phyloP scores from a whole-genome alignment of 2,329 filamentous ascomycete genomes.

The Zymoseptoria pseudotritici region DNA sequence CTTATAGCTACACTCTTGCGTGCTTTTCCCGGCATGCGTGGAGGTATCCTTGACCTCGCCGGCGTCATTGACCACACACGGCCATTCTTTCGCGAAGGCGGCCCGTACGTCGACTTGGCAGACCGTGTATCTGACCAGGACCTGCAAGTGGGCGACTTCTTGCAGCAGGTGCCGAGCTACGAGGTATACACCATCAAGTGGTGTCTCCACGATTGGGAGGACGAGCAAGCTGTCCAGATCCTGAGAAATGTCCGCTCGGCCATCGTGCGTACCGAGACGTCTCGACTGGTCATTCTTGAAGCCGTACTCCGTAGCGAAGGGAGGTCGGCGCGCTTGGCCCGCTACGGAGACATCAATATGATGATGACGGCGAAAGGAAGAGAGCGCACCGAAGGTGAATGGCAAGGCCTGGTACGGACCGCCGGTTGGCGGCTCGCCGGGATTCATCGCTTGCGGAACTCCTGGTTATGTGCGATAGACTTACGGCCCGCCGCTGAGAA shows the following conservation, averaged over 20 bases:
- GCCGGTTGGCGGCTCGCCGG: no score
- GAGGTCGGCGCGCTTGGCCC: not conserved
- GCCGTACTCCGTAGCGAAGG: not conserved
- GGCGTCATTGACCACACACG: not conserved
- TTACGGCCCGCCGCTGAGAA: no score
- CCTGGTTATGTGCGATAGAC: no score
- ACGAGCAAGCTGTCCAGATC: constrained; percentile 13
- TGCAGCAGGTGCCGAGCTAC: not conserved
- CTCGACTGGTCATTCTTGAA: not conserved
- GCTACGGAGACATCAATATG: not conserved
- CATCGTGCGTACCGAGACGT: not conserved
- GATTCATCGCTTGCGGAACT: no score
- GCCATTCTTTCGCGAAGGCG: not conserved
- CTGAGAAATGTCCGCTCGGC: constrained; percentile 1
- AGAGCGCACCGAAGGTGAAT: not conserved
- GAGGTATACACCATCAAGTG: not conserved
- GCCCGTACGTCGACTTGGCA: not conserved
- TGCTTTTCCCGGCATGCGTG: not conserved
- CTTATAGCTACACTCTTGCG: not conserved
- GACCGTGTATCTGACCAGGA: not conserved
- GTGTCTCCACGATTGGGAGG: constrained; percentile 17
- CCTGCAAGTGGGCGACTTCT: not conserved
- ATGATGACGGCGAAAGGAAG: not conserved
- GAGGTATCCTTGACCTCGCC: not conserved
- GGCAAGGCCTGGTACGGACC: not conserved